These are phyloP conservation scores for Polychytrium aggregatum DNA, from an alignment of 192 early-diverging fungal species.

Conservation along the genomic window DNA sequence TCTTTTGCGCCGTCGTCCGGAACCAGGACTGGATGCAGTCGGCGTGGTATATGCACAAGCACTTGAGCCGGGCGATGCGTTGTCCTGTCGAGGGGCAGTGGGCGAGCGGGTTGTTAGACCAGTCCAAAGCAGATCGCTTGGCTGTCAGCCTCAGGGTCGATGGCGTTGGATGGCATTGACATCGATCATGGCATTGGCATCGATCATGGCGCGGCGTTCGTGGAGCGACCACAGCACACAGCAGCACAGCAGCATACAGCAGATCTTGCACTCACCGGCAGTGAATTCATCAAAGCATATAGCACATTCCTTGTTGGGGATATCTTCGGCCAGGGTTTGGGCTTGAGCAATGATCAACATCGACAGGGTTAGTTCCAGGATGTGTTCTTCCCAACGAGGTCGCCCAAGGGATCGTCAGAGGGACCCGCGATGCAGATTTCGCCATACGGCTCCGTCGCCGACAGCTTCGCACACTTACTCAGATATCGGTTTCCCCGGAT, in stretches of 20 bases:
- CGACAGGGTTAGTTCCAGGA: background rate
- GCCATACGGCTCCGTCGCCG: too few species aligned
- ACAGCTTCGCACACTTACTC: constrained; percentile 33
- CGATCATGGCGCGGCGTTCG: too few species aligned
- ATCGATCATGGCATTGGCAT: too few species aligned
- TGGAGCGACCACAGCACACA: too few species aligned
- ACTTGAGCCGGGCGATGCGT: constrained; percentile 70
- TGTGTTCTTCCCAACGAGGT: background rate
- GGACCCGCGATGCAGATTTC: background rate
- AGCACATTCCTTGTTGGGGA: constrained; percentile 57
- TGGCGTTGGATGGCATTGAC: too few species aligned
- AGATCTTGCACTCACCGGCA: constrained; percentile 51
- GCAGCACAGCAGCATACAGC: background rate
- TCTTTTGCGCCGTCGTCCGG: constrained; percentile 20
- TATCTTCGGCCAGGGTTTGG: constrained; percentile 20
- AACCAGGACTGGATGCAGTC: constrained; percentile 78
- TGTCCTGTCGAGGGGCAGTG: constrained; percentile 34
- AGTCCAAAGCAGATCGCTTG: background rate
- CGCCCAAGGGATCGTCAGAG: background rate
- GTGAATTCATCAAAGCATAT: constrained; percentile 97
- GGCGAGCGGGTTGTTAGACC: constrained; percentile 2
- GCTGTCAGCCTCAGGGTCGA: too few species aligned
- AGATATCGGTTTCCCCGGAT: constrained; percentile 50
- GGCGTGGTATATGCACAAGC: constrained; percentile 81
- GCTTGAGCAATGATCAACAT: constrained; percentile 8